Percentiles rank a stretch among this genome's conserved stretches.
phyloP scores from a whole-genome alignment of 805 yeast species.

The Nakazawaea peltata region DNA sequence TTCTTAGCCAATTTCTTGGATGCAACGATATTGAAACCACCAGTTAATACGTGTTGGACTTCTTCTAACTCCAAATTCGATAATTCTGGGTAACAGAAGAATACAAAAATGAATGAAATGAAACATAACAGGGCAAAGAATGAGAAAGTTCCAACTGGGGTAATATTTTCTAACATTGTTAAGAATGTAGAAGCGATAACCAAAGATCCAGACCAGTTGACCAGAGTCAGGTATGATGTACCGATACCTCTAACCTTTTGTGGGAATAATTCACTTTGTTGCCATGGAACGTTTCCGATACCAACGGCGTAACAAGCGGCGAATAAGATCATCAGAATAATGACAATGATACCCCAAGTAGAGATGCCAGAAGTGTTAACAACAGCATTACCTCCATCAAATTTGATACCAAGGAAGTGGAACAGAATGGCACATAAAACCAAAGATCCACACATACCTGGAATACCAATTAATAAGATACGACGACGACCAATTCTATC shows the following conservation, averaged over 20 bases:
- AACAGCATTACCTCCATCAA: constrained; percentile 36
- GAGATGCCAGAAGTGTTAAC: constrained; percentile 38
- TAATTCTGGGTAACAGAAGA: constrained; percentile 86
- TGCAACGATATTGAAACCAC: constrained; percentile 79
- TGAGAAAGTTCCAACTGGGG: constrained; percentile 93
- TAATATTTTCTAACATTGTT: constrained; percentile 87
- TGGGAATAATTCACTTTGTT: constrained; percentile 91
- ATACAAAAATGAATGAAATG: constrained; percentile 64
- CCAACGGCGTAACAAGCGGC: constrained; percentile 93
- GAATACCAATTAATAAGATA: constrained; percentile 71
- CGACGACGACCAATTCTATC: constrained; percentile 85
- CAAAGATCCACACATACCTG: constrained; percentile 75
- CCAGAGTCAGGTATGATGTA: constrained; percentile 82
- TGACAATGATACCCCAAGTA: constrained; percentile 85
- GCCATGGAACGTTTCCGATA: constrained; percentile 98
- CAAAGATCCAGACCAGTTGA: constrained; percentile 93
- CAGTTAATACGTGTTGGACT: constrained; percentile 70
- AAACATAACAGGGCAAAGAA: constrained; percentile 80
- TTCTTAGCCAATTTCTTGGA: constrained; percentile 44
- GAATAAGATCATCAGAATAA: constrained; percentile 75
- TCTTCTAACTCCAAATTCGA: constrained; percentile 88
- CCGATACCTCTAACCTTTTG: constrained; percentile 92
- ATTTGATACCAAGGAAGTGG: constrained; percentile 68
- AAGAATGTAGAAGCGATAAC: constrained; percentile 87
- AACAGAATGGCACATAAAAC: constrained; percentile 84